Evolutionary conservation across 176 grass and related monocot genomes (phyloP), one percentile per base, ranked within the genome.

Genomic region (Oryza meyeriana): DNA sequence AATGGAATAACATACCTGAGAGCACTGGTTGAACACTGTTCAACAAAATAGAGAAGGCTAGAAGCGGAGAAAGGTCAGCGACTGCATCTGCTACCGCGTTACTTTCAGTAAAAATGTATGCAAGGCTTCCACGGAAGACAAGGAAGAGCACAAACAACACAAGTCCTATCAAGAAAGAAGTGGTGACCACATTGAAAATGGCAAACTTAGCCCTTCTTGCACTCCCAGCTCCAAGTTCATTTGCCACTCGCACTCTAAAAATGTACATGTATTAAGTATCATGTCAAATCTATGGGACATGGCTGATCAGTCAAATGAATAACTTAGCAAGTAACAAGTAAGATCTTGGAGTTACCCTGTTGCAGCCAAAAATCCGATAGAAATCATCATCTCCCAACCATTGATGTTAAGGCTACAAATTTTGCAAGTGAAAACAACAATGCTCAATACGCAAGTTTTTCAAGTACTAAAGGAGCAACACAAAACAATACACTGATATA

Each of bases 11-110:
- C 85, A 64, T 13, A 95, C 95, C 95, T 84, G 87, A 93, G 18
- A 98, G 68, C 71, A 98, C 92, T 10, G 95, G 95, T 31, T 98
- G 95, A 63, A 95, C 84, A 63, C 90, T 98, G 30, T 98, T 98
- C 9, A 98, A 18, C 70, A 95, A 41, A 44, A 93, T 94, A n/a
- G 92, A 93, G 90, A 95, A 95, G 17, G 90, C 90, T 4, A 95
- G 86, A 2, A 98, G 73, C 38, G 90, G 87, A 10, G 92, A 95
- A 13, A 98, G 90, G 24, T 93, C 79, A 3, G 52, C 42, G 12
- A 98, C 95, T 0, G 92, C 92, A 22, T 29, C 61, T 26, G 84
- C 92, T 29, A 95, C 92, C 1, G 32, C 86, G 0, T 0, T 16
- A 28, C 81, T 87, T 20, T 91, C 78, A 0, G 74, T 76, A 27